Conservation (phyloP, 2,329 filamentous ascomycete genomes). For the Stylonectria norvegica region DNA sequence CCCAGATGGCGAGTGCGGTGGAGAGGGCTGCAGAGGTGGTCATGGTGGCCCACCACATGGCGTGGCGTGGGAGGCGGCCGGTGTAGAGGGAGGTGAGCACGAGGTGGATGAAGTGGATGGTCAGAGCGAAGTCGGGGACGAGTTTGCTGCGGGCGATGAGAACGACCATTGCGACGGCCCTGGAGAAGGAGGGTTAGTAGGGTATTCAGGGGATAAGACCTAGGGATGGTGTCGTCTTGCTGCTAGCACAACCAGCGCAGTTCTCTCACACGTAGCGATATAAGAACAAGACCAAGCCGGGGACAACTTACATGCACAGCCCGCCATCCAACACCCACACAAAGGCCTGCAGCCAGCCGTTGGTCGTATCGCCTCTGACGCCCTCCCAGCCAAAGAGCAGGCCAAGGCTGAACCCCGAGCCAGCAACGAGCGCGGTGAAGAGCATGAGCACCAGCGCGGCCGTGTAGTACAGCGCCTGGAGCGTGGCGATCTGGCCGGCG, state of each 20-base stretch:
- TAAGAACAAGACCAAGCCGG: conserved; percentile 6
- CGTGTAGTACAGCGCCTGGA: conserved; percentile 56
- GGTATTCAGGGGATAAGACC: too few species aligned
- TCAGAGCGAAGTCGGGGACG: conserved; percentile 90
- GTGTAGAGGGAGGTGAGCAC: conserved; percentile 76
- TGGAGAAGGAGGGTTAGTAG: conserved; percentile 34
- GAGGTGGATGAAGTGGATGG: conserved; percentile 80
- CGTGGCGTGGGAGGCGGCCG: conserved; percentile 68
- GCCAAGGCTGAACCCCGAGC: conserved; percentile 50
- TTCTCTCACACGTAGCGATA: too few species aligned
- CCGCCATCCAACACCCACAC: conserved; percentile 56
- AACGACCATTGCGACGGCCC: conserved; percentile 77
- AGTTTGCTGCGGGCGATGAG: conserved; percentile 88
- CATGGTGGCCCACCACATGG: conserved; percentile 80
- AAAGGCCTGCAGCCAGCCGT: conserved; percentile 58
- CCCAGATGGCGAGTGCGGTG: conserved; percentile 75
- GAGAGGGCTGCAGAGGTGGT: conserved; percentile 42
- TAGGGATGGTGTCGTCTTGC: too few species aligned
- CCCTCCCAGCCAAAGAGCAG: conserved; percentile 56
- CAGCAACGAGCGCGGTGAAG: conserved; percentile 58
- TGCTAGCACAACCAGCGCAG: too few species aligned
- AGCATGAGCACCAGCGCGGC: conserved; percentile 51
- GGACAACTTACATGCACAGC: conserved; percentile 44
- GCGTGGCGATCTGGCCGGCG: conserved; percentile 54
- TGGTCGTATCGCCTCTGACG: conserved; percentile 59